Evolutionary conservation across 805 yeast genomes (phyloP).

Genomic region (Candida incommunis): DNA sequence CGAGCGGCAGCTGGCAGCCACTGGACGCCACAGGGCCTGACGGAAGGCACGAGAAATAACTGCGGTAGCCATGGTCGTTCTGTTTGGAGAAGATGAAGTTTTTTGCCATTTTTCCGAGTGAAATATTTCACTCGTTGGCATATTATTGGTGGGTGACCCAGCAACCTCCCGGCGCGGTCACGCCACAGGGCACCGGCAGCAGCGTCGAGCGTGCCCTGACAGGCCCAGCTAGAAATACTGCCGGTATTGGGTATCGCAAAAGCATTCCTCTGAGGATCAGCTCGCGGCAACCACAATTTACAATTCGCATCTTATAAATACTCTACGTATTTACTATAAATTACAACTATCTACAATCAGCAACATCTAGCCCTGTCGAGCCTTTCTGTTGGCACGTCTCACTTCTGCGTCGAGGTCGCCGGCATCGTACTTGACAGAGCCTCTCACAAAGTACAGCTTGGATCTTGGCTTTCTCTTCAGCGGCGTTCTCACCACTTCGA

Average conservation of each 20-base stretch:
- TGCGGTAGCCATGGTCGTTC: background rate
- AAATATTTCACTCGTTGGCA: background rate
- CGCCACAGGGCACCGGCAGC: too few relatives aligned
- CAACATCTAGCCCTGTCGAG: conserved; percentile 5
- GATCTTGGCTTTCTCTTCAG: conserved; percentile 56
- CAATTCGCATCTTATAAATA: too few relatives aligned
- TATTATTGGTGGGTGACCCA: background rate
- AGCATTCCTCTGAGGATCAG: background rate
- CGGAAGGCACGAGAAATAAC: background rate
- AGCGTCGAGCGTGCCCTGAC: too few relatives aligned
- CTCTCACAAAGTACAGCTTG: conserved; percentile 85
- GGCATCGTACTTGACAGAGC: conserved; percentile 25
- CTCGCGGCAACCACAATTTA: background rate
- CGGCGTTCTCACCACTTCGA: conserved; percentile 70
- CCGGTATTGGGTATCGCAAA: too few relatives aligned
- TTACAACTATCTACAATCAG: conserved; percentile 5
- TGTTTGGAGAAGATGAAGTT: background rate
- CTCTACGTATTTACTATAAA: background rate
- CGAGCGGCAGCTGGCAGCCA: conserved; percentile 1
- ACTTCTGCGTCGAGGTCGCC: conserved; percentile 23
- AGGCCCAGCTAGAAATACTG: too few relatives aligned
- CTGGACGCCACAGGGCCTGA: background rate
- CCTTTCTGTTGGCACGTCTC: conserved; percentile 17
- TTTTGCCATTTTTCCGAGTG: background rate
- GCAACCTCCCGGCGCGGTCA: background rate